Evolutionary conservation across 2,329 filamentous ascomycete species (phyloP), one percentile per base, ranked within the genome.

Genomic region (Diaporthe capsici): DNA sequence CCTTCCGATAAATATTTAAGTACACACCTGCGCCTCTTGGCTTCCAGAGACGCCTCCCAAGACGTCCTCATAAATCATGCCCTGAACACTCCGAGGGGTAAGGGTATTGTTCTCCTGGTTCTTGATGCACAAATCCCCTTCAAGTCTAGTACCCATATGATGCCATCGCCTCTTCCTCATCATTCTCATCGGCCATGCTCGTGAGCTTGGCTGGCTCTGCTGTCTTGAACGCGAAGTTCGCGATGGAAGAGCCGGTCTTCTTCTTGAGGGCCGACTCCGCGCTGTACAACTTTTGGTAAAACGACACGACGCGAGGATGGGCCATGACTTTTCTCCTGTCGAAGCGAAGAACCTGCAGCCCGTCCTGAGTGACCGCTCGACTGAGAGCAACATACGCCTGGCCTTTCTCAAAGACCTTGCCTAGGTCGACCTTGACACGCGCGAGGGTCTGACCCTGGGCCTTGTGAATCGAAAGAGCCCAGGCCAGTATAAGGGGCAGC

Each of bases 401-500:
- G 0, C 97, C 97, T 84, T 98, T 98, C 83, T 99, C 97, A 80
- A 99, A 99, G 1, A 98, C 94, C 77, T 92, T 94, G 42, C 95
- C 94, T 0, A 99, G 88, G 82, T 99, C 95, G 37, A 99, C 97
- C 82, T 98, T 98, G 76, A 99, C 97, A 70, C 96, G 90, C 81
- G 98, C 95, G 37, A 98, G 87, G 1, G 96, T 98, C 83, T 98
- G 96, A 1, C 96, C 96, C 83, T 98, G 96, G 0, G 97, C 97
- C 85, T 99, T 99, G 87, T 99, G 97, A 76, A 99, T 99, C 1
- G 95, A 98, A 28, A 99, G 86, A 2, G 97, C 97, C 97, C 97
- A 99, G 0, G 97, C 97, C 42, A 99, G 88, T 77, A 99, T 98
- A 70, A 99, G 88, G 0, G 97, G 97, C 2, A 96, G 84, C 80